Evolutionary conservation across 2,329 filamentous ascomycete species (phyloP), one percentile per base, ranked within the genome.

Genomic region (Neonectria hederae): DNA sequence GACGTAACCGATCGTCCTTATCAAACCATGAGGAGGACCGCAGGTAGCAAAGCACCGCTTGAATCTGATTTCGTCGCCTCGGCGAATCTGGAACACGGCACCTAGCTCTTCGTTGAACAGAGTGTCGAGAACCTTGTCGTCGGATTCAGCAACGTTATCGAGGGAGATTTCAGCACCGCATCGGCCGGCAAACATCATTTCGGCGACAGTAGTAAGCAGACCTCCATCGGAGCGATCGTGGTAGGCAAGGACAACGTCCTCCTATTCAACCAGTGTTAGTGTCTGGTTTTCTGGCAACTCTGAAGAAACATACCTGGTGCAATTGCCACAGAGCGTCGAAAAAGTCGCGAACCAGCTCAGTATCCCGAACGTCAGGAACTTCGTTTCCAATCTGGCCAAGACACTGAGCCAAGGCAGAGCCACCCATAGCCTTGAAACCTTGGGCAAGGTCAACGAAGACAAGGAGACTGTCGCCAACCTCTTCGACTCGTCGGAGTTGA

Each of bases 181-280:
- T 60, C 94, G 91, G 28, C 96, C 96, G 32, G 96, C 95, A 77
- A 98, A 98, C 89, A 97, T 97, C 96, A 98, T 98, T 81, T 99
- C 96, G 3, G 90, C 92, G 35, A 98, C 82, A 6, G 95, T 94
- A 1, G 95, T 96, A 76, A 98, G 88, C 10, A 98, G 83, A 74
- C 96, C 96, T 78, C 95, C 96, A 77, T 98, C 95, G 0, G 94
- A 97, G 51, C 92, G 87, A 79, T 98, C 96, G 77, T 98, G 96
- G 77, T 98, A 98, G 4, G 95, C 95, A 22, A 98, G 87, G 11
- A 98, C 94, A 42, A 86, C 80, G 46, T 82, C 81, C 80, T 83
- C 79, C 85, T 82, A 11, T 22, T 1, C 9, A 52, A 35, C 3
- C 4, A 13, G 1, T 21, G 21, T 59, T 19, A 57, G 42, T n/a